Evolutionary conservation across 345 rosid genomes (phyloP).

Genomic region (Pugionium dolabratum): DNA sequence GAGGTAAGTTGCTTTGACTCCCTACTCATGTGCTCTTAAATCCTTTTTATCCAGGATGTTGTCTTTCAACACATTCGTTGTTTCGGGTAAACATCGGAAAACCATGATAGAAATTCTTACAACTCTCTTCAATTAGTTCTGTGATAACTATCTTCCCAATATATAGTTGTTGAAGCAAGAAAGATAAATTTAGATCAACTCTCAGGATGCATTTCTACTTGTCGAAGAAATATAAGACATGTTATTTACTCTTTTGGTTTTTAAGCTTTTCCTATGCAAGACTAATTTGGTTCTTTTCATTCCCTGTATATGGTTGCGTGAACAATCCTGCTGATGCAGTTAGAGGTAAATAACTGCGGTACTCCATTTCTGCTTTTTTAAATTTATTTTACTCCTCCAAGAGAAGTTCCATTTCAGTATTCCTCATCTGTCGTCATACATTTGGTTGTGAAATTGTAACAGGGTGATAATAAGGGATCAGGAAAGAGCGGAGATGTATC

Average conservation of each 20-base stretch:
- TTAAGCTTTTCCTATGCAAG: background rate
- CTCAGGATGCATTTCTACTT: background rate
- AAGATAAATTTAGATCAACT: too few species aligned
- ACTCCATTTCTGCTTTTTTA: background rate
- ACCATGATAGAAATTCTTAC: background rate
- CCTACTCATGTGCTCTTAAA: too few species aligned
- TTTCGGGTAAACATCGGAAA: background rate
- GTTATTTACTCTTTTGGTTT: background rate
- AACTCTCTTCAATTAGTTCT: background rate
- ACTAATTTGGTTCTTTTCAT: conserved; percentile 23
- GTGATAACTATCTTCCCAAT: conserved; percentile 10
- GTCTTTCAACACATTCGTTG: too few species aligned
- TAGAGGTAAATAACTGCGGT: conserved; percentile 57
- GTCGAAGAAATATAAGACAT: too few species aligned
- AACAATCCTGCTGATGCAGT: conserved; percentile 44
- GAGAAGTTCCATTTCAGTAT: background rate
- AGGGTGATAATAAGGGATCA: conserved; percentile 79
- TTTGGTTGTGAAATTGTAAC: conserved; percentile 14
- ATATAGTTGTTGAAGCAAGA: background rate
- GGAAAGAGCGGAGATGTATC: conserved; percentile 65
- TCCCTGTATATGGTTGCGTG: conserved; percentile 29
- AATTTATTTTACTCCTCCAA: background rate
- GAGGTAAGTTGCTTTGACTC: conserved; percentile 42
- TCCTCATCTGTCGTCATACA: conserved; percentile 1
- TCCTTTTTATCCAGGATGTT: too few species aligned